Evolutionary conservation across 2,329 filamentous ascomycete species (phyloP), one percentile per base, ranked within the genome.

Genomic region (Ophiostoma novo-ulmi): DNA sequence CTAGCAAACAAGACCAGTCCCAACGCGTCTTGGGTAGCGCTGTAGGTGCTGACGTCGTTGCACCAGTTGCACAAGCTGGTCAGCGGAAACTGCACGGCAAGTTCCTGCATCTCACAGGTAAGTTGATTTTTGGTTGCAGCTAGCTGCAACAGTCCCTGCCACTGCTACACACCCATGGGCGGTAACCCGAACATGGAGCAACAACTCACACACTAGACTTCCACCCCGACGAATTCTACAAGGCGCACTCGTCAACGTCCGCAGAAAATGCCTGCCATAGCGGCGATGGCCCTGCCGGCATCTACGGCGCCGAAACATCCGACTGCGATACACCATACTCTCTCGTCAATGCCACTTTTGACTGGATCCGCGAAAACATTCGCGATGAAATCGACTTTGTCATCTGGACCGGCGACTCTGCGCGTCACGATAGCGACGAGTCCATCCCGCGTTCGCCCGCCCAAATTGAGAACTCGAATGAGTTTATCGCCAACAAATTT

Each of bases 361-460:
- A 89, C 76, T 99, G 94, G 94, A 90, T 99, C 69, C 84, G 88
- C 64, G 85, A 88, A 63, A 89, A 97, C 76, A 77, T 97, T 71
- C 90, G 87, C 77, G 90, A 94, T 77, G 81, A 89, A 3, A 85
- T 97, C 74, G 93, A 97, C 79, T 97, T 97, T 78, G 89, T 97
- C 68, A 83, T 97, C 67, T 97, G 93, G 93, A 97, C 94, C 1
- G 93, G 93, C 74, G 93, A 97, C 79, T 94, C 91, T 41, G 92
- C 91, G 26, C 87, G 93, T 74, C 93, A 97, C 80, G 94, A 97
- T 79, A 94, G 90, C 78, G 93, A 97, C 78, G 91, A 94, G 78
- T 80, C 86, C 67, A 84, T 91, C 44, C 94, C 94, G 14, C 90
- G 95, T 74, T 91, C 85, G 52, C 84, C 88, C 58, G 83, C 85